A percentile compares a stretch with the other conserved stretches of the same genome.
Conservation (phyloP, 2,329 filamentous ascomycete species). For the Sporothrix pallida region DNA sequence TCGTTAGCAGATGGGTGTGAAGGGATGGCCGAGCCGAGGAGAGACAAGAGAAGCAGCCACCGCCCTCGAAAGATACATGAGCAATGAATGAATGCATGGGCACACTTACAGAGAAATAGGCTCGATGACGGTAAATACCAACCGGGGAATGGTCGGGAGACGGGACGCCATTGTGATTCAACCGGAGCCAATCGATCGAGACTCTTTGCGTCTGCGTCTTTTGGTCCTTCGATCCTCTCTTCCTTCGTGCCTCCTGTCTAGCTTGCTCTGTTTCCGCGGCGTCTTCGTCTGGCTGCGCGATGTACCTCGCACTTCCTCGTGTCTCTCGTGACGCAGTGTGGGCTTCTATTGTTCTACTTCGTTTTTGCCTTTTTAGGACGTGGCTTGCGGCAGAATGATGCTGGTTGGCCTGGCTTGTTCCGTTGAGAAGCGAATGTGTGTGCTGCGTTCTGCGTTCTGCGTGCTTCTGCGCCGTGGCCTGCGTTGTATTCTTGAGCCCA, state of each 20-base stretch:
- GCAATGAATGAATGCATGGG: background rate
- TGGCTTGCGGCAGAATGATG: constrained; percentile 17
- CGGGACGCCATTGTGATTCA: constrained; percentile 60
- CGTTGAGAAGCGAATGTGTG: background rate
- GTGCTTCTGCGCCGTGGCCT: background rate
- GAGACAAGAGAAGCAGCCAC: background rate
- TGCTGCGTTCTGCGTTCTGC: background rate
- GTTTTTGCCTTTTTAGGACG: constrained; percentile 17
- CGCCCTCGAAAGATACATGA: too few relatives aligned
- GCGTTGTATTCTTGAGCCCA: background rate
- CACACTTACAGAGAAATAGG: constrained; percentile 68
- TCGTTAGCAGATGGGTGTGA: background rate
- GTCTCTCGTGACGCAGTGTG: constrained; percentile 5
- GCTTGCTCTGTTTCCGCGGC: background rate
- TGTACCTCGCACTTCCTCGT: background rate
- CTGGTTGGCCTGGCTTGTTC: constrained; percentile 22
- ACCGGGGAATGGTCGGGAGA: constrained; percentile 66
- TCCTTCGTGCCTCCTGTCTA: background rate
- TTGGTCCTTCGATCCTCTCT: background rate
- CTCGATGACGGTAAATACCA: constrained; percentile 71
- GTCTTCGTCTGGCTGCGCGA: background rate
- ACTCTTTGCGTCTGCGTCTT: background rate
- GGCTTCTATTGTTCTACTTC: background rate
- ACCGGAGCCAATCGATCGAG: constrained; percentile 13
- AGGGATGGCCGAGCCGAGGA: background rate